Evolutionary conservation across 2,329 filamentous ascomycete genomes (phyloP).

Genomic region (Acephala macrosclerotiorum): DNA sequence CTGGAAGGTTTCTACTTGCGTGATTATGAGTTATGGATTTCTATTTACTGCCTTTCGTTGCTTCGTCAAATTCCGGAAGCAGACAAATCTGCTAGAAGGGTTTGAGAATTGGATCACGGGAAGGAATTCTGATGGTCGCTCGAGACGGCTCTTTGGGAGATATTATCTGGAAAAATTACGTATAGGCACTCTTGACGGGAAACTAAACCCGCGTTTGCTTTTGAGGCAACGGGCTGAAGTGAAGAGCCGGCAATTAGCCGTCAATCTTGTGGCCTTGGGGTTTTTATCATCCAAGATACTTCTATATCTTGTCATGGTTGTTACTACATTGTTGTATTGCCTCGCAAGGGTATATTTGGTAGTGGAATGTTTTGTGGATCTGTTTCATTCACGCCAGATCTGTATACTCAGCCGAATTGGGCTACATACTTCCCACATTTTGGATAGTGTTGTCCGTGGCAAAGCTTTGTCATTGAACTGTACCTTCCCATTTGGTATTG

Average conservation of each 20-base stretch:
- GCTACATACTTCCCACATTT: conserved; percentile 12
- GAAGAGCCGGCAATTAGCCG: too few species aligned
- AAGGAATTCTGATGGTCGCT: too few species aligned
- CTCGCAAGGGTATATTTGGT: conserved; percentile 1
- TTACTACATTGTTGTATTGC: not conserved
- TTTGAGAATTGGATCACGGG: not conserved
- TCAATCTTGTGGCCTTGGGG: too few species aligned
- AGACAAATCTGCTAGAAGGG: not conserved
- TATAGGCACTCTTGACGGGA: too few species aligned
- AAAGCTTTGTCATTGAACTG: too few species aligned
- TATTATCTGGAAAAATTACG: too few species aligned
- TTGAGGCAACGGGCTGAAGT: too few species aligned
- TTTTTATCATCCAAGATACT: too few species aligned
- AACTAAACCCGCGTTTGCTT: too few species aligned
- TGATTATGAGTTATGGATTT: conserved; percentile 6
- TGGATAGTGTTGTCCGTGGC: not conserved
- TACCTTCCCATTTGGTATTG: too few species aligned
- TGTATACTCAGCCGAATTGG: conserved; percentile 1
- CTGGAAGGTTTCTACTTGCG: not conserved
- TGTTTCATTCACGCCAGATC: not conserved
- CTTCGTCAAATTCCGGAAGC: not conserved
- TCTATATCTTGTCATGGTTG: not conserved
- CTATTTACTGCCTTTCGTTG: not conserved
- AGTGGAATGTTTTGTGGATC: conserved; percentile 18
- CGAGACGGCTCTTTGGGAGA: too few species aligned